phyloP scores from a whole-genome alignment of 192 early-diverging fungal genomes.

The Coemansia javaensis region DNA sequence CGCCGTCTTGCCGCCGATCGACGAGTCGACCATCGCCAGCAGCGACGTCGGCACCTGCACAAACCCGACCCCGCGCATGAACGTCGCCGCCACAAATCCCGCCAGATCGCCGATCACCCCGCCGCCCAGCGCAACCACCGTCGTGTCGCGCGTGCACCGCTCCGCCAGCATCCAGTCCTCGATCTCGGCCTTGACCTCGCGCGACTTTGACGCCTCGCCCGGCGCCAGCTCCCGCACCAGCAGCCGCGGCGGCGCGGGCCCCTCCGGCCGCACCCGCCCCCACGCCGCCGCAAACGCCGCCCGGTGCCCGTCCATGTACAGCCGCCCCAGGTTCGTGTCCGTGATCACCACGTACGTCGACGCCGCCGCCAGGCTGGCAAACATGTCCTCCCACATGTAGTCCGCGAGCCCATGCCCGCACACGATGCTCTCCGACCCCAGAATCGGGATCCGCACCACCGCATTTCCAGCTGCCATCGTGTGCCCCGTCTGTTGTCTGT shows the following conservation, averaged over 20 bases:
- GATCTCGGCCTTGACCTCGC: slow-evolving; percentile 77
- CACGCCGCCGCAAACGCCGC: slow-evolving; percentile 52
- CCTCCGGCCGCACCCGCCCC: slow-evolving; percentile 5
- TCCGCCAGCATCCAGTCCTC: slow-evolving; percentile 88
- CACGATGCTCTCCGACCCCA: slow-evolving; percentile 83
- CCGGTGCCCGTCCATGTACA: slow-evolving; percentile 65
- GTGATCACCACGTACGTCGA: slow-evolving; percentile 87
- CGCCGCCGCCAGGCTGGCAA: slow-evolving; percentile 58
- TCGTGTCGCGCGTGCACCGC: slow-evolving; percentile 87
- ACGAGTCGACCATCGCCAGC: slow-evolving; percentile 96
- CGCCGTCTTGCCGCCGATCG: slow-evolving; percentile 94
- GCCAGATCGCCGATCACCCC: slow-evolving; percentile 96
- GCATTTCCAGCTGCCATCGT: slow-evolving; percentile 43
- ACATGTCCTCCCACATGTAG: slow-evolving; percentile 69
- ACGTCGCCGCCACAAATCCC: slow-evolving; percentile 96
- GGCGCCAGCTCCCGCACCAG: slow-evolving; percentile 76
- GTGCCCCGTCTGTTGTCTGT: slow-evolving; percentile 1
- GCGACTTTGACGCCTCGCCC: slow-evolving; percentile 84
- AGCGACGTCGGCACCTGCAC: slow-evolving; percentile 94
- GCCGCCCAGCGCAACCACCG: slow-evolving; percentile 90
- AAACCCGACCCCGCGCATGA: slow-evolving; percentile 94
- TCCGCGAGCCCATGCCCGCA: slow-evolving; percentile 77
- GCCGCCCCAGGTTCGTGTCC: slow-evolving; percentile 74
- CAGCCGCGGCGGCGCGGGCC: slow-evolving; percentile 54
- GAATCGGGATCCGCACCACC: slow-evolving; percentile 73